Evolutionary conservation across 164 flowering plant species (phyloP), one percentile per base, ranked within the genome.

Genomic region (Vitis vinifera): DNA sequence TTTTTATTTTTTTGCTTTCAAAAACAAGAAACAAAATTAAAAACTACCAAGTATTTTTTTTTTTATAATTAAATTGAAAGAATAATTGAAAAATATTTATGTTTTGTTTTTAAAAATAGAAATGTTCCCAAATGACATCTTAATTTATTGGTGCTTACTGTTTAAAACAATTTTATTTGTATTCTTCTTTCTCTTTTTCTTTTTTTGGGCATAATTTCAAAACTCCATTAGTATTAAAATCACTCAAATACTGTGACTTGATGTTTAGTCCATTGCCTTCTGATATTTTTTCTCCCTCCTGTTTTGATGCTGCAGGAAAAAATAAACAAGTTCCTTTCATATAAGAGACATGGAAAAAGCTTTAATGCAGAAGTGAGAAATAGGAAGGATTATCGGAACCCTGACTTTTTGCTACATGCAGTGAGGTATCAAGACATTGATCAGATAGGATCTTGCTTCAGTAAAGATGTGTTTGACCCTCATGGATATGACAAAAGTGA

Each of bases 281-380:
- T 68, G 61, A 3, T 12, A 29, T 8, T 60, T 53, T 66, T 8
- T 63, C 50, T 37, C 56, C 15, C 11, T 70, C 15, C 12, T 50
- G 2, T 56, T 16, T 51, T 63, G 29, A 66, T 16, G 6, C 30
- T 85, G 82, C 87, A 92, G 99, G 89, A 84, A 67, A 95, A 83
- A 75, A 90, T 93, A 65, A 86, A 85, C 51, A 93, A 84, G 78
- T 93, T 95, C 81, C 93, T 95, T 66, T 77, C 75, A 5, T 82
- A 82, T 52, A 93, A 91, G 82, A 90, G 79, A 76, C 68, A 71
- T 76, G 97, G 99, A 49, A 93, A 87, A 80, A 93, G 91, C 78
- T 93, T 86, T 77, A 95, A 95, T 82, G 87, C 92, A 48, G 97
- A 91, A 83, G 91, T 95, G n/a, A 91, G 98, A 51, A 95, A 93